phyloP scores from a whole-genome alignment of 768 basidiomycete genomes.

The Artomyces pyxidatus region DNA sequence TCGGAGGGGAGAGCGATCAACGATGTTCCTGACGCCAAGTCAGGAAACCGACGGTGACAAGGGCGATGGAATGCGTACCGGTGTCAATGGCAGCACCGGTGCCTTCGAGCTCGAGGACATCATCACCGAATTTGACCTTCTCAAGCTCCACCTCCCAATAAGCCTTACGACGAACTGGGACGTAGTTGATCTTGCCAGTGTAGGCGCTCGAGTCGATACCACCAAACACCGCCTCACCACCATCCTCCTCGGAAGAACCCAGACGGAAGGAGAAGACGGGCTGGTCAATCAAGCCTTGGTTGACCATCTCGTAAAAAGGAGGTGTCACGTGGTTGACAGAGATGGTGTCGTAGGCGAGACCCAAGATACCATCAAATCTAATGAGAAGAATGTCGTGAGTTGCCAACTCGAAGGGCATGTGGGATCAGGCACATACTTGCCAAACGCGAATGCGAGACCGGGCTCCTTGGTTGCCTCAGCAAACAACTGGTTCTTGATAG shows the following conservation, averaged over 20 bases:
- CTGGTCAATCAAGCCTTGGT: constrained; percentile 69
- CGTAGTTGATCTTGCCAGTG: constrained; percentile 75
- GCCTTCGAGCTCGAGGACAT: constrained; percentile 82
- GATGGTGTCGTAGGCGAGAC: constrained; percentile 92
- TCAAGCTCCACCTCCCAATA: constrained; percentile 98
- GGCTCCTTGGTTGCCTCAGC: constrained; percentile 96
- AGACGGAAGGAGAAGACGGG: constrained; percentile 94
- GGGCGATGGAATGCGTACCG: constrained; percentile 33
- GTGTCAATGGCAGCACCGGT: constrained; percentile 93
- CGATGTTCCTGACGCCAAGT: constrained; percentile 59
- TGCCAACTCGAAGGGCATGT: background rate
- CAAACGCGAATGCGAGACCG: constrained; percentile 94
- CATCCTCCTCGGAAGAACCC: constrained; percentile 79
- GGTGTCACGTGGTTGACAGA: constrained; percentile 88
- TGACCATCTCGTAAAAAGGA: constrained; percentile 91
- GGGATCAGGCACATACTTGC: constrained; percentile 53
- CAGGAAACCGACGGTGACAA: background rate
- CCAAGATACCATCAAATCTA: constrained; percentile 93
- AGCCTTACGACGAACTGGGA: constrained; percentile 88
- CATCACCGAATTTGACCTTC: constrained; percentile 78
- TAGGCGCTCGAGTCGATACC: constrained; percentile 77
- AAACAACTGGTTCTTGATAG: constrained; percentile 71
- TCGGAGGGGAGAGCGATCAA: constrained; percentile 91
- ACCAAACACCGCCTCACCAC: constrained; percentile 87
- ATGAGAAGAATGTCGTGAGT: background rate